Evolutionary conservation across 306 rosid genomes (phyloP).

Genomic region (Quercus mongolica): DNA sequence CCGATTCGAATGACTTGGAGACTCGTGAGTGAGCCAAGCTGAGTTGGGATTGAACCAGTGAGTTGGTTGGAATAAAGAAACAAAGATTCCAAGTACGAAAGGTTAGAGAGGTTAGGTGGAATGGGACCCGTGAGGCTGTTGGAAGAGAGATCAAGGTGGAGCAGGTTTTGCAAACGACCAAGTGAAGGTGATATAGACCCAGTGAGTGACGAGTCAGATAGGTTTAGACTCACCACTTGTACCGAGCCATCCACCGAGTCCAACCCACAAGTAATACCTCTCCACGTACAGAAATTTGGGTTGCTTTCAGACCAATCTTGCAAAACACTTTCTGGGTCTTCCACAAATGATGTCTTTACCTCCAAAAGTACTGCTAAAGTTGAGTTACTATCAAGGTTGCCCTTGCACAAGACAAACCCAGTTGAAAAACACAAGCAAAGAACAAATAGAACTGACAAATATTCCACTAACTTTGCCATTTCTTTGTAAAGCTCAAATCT

Average conservation of each 20-base stretch:
- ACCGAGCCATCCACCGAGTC: slow-evolving; percentile 36
- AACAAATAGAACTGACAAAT: slow-evolving; percentile 12
- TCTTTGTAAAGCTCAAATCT: not conserved
- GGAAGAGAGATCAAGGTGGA: slow-evolving; percentile 74
- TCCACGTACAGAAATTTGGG: slow-evolving; percentile 68
- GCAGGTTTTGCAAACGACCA: slow-evolving; percentile 56
- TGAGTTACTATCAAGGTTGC: slow-evolving; percentile 25
- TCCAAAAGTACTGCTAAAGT: slow-evolving; percentile 65
- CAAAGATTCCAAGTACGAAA: slow-evolving; percentile 61
- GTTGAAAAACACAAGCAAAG: slow-evolving; percentile 23
- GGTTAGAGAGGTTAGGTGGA: slow-evolving; percentile 67
- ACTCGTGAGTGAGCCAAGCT: slow-evolving; percentile 57
- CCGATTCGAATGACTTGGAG: slow-evolving; percentile 85
- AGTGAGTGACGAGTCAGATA: slow-evolving; percentile 76
- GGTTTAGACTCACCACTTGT: slow-evolving; percentile 64
- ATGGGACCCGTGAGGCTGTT: slow-evolving; percentile 77
- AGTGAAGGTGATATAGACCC: slow-evolving; percentile 68
- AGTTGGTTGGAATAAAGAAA: slow-evolving; percentile 75
- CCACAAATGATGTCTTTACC: slow-evolving; percentile 53
- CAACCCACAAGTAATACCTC: slow-evolving; percentile 61
- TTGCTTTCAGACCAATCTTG: slow-evolving; percentile 61
- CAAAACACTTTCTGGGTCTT: slow-evolving; percentile 63
- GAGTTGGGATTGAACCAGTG: slow-evolving; percentile 59
- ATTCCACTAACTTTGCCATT: slow-evolving; percentile 16
- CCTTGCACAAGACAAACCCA: slow-evolving; percentile 24